Conservation (phyloP, 2,329 filamentous ascomycete genomes). For the Cladosporium sp. region DNA sequence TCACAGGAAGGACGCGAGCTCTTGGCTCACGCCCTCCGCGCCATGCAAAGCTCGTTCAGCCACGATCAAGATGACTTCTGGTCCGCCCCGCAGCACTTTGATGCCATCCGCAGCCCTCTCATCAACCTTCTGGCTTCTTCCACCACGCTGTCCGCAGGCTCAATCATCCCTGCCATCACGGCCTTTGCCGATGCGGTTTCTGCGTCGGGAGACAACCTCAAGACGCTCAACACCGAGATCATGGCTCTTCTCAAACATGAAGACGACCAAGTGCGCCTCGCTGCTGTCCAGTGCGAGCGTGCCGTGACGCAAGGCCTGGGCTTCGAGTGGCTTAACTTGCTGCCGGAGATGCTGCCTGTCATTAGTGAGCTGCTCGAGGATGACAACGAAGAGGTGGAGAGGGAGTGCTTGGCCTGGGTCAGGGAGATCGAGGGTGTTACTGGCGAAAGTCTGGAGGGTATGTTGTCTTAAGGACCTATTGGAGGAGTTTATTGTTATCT, state of each 20-base stretch:
- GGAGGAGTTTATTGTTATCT: background rate
- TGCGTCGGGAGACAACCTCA: constrained; percentile 83
- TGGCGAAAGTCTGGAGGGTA: constrained; percentile 84
- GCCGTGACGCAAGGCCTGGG: constrained; percentile 65
- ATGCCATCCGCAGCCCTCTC: constrained; percentile 63
- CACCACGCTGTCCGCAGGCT: constrained; percentile 40
- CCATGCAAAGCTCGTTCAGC: constrained; percentile 71
- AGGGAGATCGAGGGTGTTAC: constrained; percentile 81
- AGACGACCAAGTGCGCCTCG: constrained; percentile 66
- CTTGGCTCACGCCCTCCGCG: constrained; percentile 64
- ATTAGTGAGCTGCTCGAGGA: constrained; percentile 96
- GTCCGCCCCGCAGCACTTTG: constrained; percentile 86
- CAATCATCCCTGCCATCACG: constrained; percentile 68
- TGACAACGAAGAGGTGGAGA: constrained; percentile 88
- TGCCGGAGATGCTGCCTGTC: constrained; percentile 94
- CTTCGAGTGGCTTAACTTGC: constrained; percentile 85
- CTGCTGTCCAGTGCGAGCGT: constrained; percentile 77
- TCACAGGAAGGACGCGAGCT: constrained; percentile 46
- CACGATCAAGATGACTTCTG: constrained; percentile 94
- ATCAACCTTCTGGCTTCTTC: constrained; percentile 53
- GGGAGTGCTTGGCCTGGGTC: constrained; percentile 86
- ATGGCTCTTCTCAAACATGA: constrained; percentile 74
- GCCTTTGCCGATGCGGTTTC: constrained; percentile 69
- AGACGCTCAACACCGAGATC: constrained; percentile 74
- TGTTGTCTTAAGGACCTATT: constrained; percentile 52